Evolutionary conservation across 2,329 filamentous ascomycete species (phyloP).

Genomic region (Celoporthe dispersa): DNA sequence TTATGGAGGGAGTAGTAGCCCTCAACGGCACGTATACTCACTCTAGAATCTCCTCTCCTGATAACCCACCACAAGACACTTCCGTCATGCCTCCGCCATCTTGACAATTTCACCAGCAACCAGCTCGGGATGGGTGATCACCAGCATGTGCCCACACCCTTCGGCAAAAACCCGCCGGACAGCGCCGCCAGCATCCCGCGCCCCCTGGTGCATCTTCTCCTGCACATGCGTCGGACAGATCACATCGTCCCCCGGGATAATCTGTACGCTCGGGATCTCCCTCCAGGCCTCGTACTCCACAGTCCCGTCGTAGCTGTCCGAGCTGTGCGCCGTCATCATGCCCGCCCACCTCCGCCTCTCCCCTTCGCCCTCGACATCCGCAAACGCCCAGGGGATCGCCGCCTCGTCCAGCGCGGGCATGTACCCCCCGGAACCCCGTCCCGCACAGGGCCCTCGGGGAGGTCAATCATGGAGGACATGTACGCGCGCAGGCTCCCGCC

Average conservation of each 20-base stretch:
- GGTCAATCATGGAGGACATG: not conserved
- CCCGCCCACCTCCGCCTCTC: not conserved
- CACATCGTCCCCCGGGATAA: conserved; percentile 29
- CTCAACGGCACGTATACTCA: too few relatives aligned
- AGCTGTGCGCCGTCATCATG: conserved; percentile 30
- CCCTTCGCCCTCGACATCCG: conserved; percentile 14
- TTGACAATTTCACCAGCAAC: conserved; percentile 24
- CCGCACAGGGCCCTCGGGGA: conserved; percentile 15
- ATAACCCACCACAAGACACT: too few relatives aligned
- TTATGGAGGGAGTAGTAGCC: too few relatives aligned
- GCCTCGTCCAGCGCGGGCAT: conserved; percentile 17
- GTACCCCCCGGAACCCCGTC: conserved; percentile 27
- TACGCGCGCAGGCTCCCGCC: conserved; percentile 23
- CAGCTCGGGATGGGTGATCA: conserved; percentile 14
- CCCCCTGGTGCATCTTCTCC: conserved; percentile 28
- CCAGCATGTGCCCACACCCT: conserved; percentile 17
- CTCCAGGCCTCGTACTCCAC: conserved; percentile 31
- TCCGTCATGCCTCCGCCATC: conserved; percentile 17
- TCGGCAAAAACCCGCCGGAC: conserved; percentile 19
- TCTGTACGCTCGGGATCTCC: conserved; percentile 24
- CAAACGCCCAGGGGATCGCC: conserved; percentile 16
- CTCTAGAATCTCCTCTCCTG: too few relatives aligned
- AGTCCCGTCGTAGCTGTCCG: conserved; percentile 28
- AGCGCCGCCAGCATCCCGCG: conserved; percentile 28
- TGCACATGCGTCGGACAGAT: conserved; percentile 25